A percentile compares a stretch with the other conserved stretches of the same genome.
Evolutionary conservation across 768 basidiomycete species (phyloP).

Genomic region (Trametes cinnabarina): DNA sequence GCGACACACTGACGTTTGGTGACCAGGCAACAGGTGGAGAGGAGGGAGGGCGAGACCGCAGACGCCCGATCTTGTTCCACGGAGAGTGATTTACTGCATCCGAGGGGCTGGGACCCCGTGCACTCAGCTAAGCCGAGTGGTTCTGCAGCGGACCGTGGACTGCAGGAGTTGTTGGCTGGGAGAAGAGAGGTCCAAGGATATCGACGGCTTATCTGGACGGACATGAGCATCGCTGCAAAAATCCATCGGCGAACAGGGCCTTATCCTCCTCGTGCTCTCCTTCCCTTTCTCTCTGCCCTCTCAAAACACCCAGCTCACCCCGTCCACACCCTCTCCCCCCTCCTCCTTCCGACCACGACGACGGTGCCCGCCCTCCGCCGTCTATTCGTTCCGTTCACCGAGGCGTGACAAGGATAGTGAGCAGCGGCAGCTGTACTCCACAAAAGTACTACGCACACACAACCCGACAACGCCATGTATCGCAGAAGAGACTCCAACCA

Average conservation of each 20-base stretch:
- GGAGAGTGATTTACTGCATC: background rate
- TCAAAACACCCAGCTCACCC: constrained; percentile 5
- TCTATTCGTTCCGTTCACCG: background rate
- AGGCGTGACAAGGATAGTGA: background rate
- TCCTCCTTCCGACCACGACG: constrained; percentile 5
- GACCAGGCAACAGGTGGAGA: constrained; percentile 6
- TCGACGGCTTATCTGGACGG: constrained; percentile 6
- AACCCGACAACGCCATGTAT: no score
- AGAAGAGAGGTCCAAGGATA: no score
- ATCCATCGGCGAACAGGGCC: constrained; percentile 1
- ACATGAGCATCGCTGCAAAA: background rate
- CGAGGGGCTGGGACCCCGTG: constrained; percentile 5
- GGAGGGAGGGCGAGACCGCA: background rate
- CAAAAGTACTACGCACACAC: background rate
- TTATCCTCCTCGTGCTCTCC: constrained; percentile 15
- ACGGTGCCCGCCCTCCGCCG: background rate
- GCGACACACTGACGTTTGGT: constrained; percentile 12
- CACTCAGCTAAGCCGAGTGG: background rate
- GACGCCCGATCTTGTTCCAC: background rate
- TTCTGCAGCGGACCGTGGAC: no score
- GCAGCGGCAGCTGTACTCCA: background rate
- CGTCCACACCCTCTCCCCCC: background rate
- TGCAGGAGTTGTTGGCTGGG: no score
- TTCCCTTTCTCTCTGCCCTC: constrained; percentile 13
- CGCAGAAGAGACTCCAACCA: constrained; percentile 19